Base-by-base conservation (phyloP, 1,284 basidiomycete species). In the Sanguinoderma infundibulare region DNA sequence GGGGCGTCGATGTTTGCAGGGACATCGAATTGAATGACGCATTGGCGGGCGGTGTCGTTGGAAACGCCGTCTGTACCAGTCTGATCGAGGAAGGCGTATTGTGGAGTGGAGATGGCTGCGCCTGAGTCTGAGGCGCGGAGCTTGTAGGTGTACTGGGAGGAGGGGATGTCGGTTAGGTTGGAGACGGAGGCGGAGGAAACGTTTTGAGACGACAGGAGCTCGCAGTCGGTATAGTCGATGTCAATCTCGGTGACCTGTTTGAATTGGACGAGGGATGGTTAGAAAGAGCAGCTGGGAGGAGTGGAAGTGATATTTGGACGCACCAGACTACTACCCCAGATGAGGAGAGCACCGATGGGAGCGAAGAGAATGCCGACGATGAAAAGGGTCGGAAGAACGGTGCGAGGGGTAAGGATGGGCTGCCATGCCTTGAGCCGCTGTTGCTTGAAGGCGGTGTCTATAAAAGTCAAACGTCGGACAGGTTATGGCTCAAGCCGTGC, bases 361-460 rank as follows among this genome's bases (percentile, higher is more conserved):
- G 95, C 96, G 74, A 99, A 99, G 69, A 98, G 79, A 69, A 98
- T 83, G 53, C 94, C 97, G 70, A 98, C 88, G 71, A 98, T 87
- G 78, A 99, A 98, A 56, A 99, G 86, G 1, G 96, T 97, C 5
- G 98, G 98, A 12, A 99, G 84, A 15, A 99, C 98, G 1, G 96
- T 97, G 77, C 95, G 95, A 3, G 98, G 98, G 0, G 97, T 98
- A 44, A 99, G 85, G 74, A 99, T 98, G 20, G 98, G 98, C 83
- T 99, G 98, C 98, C 98, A 99, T 71, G 98, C 98, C 81, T 98
- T 98, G 73, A 99, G 86, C 60, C 98, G 93, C 78, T 99, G 98
- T 77, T 99, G 98, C 81, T 98, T 98, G 87, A 98, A 98, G 47
- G 97, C 97, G 55, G 97, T 99, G 79, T 98, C 95, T 86, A 72